Conservation (phyloP, 257 asterid species). For the Solanum peruvianum region DNA sequence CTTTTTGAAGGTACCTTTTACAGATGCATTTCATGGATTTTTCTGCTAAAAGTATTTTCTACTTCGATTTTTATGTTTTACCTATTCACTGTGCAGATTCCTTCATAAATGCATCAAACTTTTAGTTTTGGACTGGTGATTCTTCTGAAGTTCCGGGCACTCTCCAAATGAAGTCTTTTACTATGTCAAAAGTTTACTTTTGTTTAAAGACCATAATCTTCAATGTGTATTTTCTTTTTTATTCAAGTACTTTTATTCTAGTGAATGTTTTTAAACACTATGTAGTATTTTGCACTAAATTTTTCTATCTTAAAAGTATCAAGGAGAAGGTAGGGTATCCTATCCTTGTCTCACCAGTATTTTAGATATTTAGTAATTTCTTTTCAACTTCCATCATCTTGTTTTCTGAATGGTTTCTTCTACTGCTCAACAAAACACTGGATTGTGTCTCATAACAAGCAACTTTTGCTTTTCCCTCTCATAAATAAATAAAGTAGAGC, state of each 20-base stretch:
- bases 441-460: background rate
- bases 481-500: background rate
- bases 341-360: conserved; percentile 8
- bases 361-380: conserved; percentile 14
- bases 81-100: conserved; percentile 90
- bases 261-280: conserved; percentile 45
- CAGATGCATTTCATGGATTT: background rate
- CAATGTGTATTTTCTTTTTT: conserved; percentile 40
- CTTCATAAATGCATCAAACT: conserved; percentile 74
- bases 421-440: background rate
- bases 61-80: conserved; percentile 35
- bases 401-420: background rate
- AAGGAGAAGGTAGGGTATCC: conserved; percentile 16
- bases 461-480: conserved; percentile 5
- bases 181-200: conserved; percentile 49
- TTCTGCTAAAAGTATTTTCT: conserved; percentile 12
- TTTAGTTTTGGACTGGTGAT: conserved; percentile 95
- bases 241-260: conserved; percentile 17
- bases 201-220: conserved; percentile 51
- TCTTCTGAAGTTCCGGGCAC: conserved; percentile 90
- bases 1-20: background rate
- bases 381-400: conserved; percentile 5
- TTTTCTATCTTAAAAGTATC: conserved; percentile 26
- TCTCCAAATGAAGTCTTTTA: conserved; percentile 82
- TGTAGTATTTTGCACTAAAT: conserved; percentile 27